These are phyloP conservation scores for Puccinia coronata DNA, from an alignment of 1,284 basidiomycete genomes.

Conservation along the genomic window DNA sequence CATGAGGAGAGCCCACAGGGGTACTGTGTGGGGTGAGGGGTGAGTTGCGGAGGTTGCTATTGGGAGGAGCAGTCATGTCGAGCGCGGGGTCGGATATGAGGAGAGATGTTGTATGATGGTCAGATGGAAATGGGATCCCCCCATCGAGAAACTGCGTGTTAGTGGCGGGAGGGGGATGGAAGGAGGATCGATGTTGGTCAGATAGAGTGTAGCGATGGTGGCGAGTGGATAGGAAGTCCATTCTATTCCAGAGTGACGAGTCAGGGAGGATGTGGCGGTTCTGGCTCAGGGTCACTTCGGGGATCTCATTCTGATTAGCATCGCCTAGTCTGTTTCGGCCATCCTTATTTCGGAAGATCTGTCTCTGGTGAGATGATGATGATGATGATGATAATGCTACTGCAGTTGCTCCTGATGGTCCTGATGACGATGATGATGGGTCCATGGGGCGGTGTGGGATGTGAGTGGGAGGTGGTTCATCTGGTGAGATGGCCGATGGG, in stretches of 20 bases:
- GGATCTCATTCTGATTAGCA: conserved; percentile 57
- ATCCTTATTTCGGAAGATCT: conserved; percentile 54
- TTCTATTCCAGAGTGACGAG: conserved; percentile 67
- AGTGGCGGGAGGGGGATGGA: conserved; percentile 20
- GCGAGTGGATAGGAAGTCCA: conserved; percentile 41
- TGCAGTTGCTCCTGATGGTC: too few species aligned
- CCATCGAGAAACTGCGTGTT: neutral
- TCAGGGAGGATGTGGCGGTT: conserved; percentile 95
- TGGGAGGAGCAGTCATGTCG: conserved; percentile 24
- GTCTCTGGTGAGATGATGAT: too few species aligned
- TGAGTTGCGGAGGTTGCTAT: conserved; percentile 30
- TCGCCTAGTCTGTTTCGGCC: conserved; percentile 12
- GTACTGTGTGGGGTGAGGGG: conserved; percentile 53
- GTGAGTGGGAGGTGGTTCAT: conserved; percentile 50
- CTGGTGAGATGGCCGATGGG: conserved; percentile 37
- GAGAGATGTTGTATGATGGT: conserved; percentile 16
- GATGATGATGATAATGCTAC: too few species aligned
- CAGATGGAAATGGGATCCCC: neutral
- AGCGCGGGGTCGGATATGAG: conserved; percentile 15
- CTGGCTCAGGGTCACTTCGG: conserved; percentile 80
- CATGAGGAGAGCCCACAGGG: conserved; percentile 48
- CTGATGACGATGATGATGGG: too few species aligned
- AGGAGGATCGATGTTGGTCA: conserved; percentile 31
- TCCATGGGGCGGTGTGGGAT: conserved; percentile 11
- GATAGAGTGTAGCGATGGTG: neutral